These are phyloP conservation scores for Royoungia palumana DNA, from an alignment of 768 basidiomycete genomes.

Conservation along the genomic window DNA sequence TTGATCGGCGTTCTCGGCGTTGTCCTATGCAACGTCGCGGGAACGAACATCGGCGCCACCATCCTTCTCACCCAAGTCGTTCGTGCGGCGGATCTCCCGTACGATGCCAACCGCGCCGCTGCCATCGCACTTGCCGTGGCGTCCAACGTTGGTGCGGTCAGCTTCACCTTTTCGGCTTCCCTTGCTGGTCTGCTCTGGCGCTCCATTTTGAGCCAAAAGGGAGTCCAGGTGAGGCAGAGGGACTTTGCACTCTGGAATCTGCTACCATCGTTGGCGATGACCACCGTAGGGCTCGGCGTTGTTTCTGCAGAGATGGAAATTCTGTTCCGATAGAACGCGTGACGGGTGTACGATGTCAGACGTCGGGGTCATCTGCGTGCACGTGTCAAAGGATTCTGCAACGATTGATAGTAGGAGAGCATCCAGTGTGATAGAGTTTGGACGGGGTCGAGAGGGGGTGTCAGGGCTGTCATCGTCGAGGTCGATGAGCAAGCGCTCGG, in stretches of 20 bases:
- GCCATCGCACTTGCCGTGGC: constrained; percentile 78
- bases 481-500: too few relatives aligned
- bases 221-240: constrained; percentile 53
- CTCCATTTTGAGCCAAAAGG: constrained; percentile 69
- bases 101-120: constrained; percentile 47
- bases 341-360: too few relatives aligned
- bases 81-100: constrained; percentile 41
- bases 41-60: constrained; percentile 89
- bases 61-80: constrained; percentile 84
- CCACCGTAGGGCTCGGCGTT: constrained; percentile 60
- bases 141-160: constrained; percentile 88
- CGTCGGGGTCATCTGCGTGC: too few relatives aligned
- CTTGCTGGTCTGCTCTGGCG: constrained; percentile 88
- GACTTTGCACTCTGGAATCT: constrained; percentile 75
- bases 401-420: too few relatives aligned
- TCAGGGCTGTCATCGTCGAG: too few relatives aligned
- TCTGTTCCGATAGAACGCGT: constrained; percentile 28
- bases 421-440: too few relatives aligned
- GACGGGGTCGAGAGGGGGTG: too few relatives aligned
- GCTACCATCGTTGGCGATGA: constrained; percentile 62
- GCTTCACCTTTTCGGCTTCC: constrained; percentile 83
- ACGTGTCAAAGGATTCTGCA: too few relatives aligned
- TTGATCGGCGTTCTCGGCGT: constrained; percentile 70
- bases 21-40: constrained; percentile 74
- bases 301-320: constrained; percentile 77